Base-by-base conservation (phyloP, 2,329 filamentous ascomycete genomes). In the Zymoseptoria tritici region DNA sequence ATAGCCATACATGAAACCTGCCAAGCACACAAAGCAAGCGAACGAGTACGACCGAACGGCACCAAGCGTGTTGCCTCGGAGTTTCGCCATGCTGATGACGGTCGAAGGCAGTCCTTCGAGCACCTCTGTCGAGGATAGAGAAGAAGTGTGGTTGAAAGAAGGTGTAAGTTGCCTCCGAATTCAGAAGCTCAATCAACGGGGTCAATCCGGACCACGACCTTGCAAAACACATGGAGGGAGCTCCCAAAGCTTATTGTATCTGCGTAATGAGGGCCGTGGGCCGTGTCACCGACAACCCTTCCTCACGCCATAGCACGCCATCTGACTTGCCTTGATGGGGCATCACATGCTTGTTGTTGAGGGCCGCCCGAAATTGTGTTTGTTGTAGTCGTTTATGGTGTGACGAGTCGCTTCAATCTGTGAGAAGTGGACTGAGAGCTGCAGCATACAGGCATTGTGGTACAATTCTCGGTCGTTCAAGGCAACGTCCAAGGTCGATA, bases 1-100 rank as follows among this genome's bases (percentile, higher is more conserved):
- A 64, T 79, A 79, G 46, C 76, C 77, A 62, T 68, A 71, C 9
- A 67, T 55, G 55, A 67, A 67, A 2, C 66, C 66, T 13, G 66
- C 63, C 0, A 60, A 59, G 55, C 66, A 67, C 55, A 67, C 55
- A 61, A 67, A 67, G 62, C 65, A 67, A 20, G 64, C 66, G 56
- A 67, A 67, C 56, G 22, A 53, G 52, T 53, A 53, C 21, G 66
- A 64, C 53, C 66, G 55, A 21, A 66, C 64, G 13, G 66, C 64
- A 26, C 66, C 66, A 19, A 64, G 57, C 16, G 62, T 60, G 11
- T 64, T 67, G 55, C 66, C 63, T 49, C 57, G 31, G 9, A 66
- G 66, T 57, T 66, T 66, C 46, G 63, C 60, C 64, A 66, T 66
- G 36, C 26, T 57, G 52, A 22, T n/a, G 16, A n/a, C 36, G 7